These are phyloP conservation scores for Erodium texanum DNA, from an alignment of 441 rosid species.

Conservation along the genomic window DNA sequence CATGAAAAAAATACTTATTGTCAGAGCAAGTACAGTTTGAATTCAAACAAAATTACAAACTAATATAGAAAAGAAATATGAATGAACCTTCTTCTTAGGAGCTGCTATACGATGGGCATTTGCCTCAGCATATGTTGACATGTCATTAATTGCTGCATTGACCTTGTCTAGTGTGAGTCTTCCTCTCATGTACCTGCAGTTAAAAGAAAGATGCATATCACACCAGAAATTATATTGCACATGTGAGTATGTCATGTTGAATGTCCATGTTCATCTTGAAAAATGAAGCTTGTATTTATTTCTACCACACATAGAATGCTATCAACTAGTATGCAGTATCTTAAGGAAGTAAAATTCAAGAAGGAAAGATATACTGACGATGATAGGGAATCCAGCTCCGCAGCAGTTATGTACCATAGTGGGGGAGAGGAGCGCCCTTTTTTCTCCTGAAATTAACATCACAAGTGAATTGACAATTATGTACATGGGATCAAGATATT, in stretches of 20 bases:
- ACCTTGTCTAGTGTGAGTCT: slow-evolving; percentile 83
- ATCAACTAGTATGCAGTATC: neutral
- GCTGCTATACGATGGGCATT: slow-evolving; percentile 69
- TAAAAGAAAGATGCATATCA: neutral
- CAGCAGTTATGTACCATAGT: slow-evolving; percentile 56
- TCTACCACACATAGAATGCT: neutral
- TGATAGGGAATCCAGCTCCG: slow-evolving; percentile 61
- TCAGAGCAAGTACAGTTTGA: neutral
- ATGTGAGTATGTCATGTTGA: too few species aligned
- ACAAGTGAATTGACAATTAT: neutral
- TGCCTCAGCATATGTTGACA: slow-evolving; percentile 75
- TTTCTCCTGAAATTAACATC: slow-evolving; percentile 50
- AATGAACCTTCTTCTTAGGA: slow-evolving; percentile 71
- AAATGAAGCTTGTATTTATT: too few species aligned
- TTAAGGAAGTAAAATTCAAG: neutral
- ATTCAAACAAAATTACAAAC: neutral
- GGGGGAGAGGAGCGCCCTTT: slow-evolving; percentile 70
- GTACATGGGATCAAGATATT: slow-evolving; percentile 9
- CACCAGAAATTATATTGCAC: neutral
- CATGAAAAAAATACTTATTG: too few species aligned
- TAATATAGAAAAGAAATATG: neutral
- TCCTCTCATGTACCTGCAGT: slow-evolving; percentile 81
- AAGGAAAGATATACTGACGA: slow-evolving; percentile 37
- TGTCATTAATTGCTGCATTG: slow-evolving; percentile 78
- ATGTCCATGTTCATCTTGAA: too few species aligned